Evolutionary conservation across 2,329 filamentous ascomycete genomes (phyloP), one percentile per base, ranked within the genome.

Genomic region (Trichoderma breve): DNA sequence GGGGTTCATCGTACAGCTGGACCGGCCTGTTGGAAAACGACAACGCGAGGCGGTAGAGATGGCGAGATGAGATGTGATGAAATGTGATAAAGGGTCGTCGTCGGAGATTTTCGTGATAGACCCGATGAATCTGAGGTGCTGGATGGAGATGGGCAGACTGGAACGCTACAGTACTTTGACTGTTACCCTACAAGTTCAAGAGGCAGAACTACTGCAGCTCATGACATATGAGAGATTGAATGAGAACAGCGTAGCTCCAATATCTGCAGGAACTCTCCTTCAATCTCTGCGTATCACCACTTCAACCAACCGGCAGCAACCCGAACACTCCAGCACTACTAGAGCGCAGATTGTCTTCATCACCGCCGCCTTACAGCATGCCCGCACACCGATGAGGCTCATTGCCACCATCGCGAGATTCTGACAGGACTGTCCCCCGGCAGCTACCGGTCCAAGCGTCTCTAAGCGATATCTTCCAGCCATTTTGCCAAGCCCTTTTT

Each of bases 391-490:
- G 26, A 47, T 32, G 28, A 60, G 26, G 65, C 65, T 69, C 53
- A 43, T 60, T 47, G 55, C 55, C 65, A 58, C 34, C n/a, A 69
- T 69, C 55, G 36, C 36, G 65, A 69, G 65, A 47, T 58, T 30
- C 32, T 58, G 65, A 47, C 65, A 24, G 58, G 24, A 12, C 24
- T 15, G 6, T 15, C 34, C 51, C 36, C 51, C 36, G 34, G 65
- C 24, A 24, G 55, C 53, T 68, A 30, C 55, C 18, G 57, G 65
- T 18, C 55, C 55, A 32, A 61, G 65, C 65, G 64, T 32, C 30
- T 2, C n/a, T 60, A 69, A 69, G 55, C 65, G 65, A 69, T 51
- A 69, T 69, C 65, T 32, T 61, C 36, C 65, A 69, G 65, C 65
- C 55, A 32, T 60, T 51, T 51, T 61, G 65, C 65, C 65, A 69